Evolutionary conservation across 2,329 filamentous ascomycete genomes (phyloP).

Genomic region (Colletotrichum zoysiae): DNA sequence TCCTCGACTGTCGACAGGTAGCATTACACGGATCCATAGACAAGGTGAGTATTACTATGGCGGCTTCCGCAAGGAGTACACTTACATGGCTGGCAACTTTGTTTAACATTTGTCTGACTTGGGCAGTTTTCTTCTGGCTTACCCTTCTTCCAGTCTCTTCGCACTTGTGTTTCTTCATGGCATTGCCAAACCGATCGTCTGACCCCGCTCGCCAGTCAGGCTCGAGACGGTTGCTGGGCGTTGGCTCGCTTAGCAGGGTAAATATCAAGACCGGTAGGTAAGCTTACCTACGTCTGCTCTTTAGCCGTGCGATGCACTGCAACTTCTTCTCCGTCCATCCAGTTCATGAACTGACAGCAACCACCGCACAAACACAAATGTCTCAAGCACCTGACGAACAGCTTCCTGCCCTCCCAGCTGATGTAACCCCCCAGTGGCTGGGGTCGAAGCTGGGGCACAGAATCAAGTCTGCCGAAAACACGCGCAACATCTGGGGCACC

Average conservation of each 20-base stretch:
- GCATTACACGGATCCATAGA: background rate
- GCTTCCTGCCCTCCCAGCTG: constrained; percentile 45
- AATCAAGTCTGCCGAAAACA: constrained; percentile 45
- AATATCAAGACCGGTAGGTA: background rate
- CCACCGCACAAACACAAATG: constrained; percentile 1
- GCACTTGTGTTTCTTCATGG: background rate
- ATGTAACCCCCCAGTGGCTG: constrained; percentile 45
- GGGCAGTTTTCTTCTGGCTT: background rate
- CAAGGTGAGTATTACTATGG: no score
- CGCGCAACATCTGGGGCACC: constrained; percentile 46
- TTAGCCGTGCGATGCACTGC: background rate
- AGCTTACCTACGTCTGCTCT: background rate
- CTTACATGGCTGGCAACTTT: background rate
- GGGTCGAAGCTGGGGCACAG: constrained; percentile 32
- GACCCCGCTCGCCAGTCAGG: background rate
- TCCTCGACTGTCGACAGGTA: background rate
- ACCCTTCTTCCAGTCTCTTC: background rate
- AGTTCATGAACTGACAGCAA: background rate
- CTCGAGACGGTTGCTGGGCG: background rate
- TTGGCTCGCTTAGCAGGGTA: background rate
- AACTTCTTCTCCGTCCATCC: background rate
- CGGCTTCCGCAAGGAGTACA: background rate
- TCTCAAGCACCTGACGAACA: constrained; percentile 11
- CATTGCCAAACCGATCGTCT: background rate
- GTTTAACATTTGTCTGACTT: background rate